phyloP scores from a whole-genome alignment of 2,329 filamentous ascomycete species.

The Hyphodiscus sp. region DNA sequence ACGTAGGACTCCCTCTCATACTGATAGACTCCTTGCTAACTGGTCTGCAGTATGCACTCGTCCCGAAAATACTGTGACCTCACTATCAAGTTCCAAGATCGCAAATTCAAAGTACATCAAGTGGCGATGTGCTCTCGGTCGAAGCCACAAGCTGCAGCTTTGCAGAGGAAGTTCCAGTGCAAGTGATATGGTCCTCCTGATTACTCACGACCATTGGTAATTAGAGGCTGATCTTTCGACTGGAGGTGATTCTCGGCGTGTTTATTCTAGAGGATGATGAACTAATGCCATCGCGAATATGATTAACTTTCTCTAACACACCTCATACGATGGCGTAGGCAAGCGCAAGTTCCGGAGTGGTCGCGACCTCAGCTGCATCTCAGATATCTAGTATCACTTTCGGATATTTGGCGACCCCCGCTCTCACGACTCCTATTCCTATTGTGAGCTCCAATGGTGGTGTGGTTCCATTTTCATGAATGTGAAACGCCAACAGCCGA shows the following conservation, averaged over 20 bases:
- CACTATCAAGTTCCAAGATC: slow-evolving; percentile 12
- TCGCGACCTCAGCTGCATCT: no score
- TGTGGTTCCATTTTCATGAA: no score
- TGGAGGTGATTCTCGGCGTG: background rate
- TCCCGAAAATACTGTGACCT: slow-evolving; percentile 16
- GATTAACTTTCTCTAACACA: no score
- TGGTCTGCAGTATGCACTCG: background rate
- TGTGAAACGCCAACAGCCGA: no score
- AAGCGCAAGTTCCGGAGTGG: no score
- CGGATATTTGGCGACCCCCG: no score
- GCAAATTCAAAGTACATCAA: slow-evolving; percentile 15
- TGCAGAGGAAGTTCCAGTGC: slow-evolving; percentile 13
- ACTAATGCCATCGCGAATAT: background rate
- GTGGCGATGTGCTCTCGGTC: slow-evolving; percentile 18
- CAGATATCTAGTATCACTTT: no score
- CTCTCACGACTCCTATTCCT: no score
- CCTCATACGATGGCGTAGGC: no score
- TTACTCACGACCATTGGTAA: background rate
- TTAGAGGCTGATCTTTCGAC: background rate
- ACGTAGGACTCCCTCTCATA: background rate
- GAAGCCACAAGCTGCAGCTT: slow-evolving; percentile 12
- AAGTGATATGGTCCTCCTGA: background rate
- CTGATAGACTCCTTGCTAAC: background rate
- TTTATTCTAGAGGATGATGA: background rate
- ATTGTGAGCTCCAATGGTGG: no score